Evolutionary conservation across 208 protist species (phyloP), one percentile per base, ranked within the genome.

Genomic region (Crithidia acanthocephali): DNA sequence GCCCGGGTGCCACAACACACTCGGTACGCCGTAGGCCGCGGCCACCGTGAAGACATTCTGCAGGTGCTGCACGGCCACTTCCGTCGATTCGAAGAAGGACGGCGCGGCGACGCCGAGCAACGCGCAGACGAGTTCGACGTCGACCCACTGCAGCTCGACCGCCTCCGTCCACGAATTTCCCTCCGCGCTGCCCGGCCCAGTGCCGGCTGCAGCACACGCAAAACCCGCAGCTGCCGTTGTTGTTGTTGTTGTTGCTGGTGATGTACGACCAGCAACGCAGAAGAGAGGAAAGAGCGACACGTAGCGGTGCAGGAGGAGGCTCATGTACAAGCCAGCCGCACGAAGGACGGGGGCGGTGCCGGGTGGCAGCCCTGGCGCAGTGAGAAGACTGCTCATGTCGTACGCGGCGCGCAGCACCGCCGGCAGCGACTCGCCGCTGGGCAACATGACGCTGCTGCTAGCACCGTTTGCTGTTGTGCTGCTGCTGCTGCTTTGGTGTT

Each of bases 111-210:
- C 83, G 30, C 90, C 87, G 61, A 92, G 83, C 20, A 90, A 79
- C 4, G 65, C 65, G 30, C 83, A 71, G 40, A 84, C 76, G 3
- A 88, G 52, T 74, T 95, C 85, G 32, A 95, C 81, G 64, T 95
- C 90, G n/a, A 90, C 78, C 87, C 90, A 95, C 66, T 95, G 85
- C 50, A 92, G 65, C 35, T 85, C 84, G 11, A 81, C 84, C 10
- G 79, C 80, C 2, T 74, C 77, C 10, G 25, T 27, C 20, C 18
- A 40, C 44, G 56, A 50, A 45, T 1, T 8, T 23, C 10, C 52
- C 52, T 30, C 52, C 25, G 52, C 52, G 13, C 23, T 30, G 10
- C 32, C 37, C n/a, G n/a, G n/a, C n/a, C n/a, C n/a, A n/a, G n/a
- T n/a, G n/a, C n/a, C n/a, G n/a, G n/a, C n/a, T n/a, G n/a, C n/a